Percentiles rank a stretch among this genome's conserved stretches.
phyloP scores from a whole-genome alignment of 805 yeast species.

The Saturnispora diversa region DNA sequence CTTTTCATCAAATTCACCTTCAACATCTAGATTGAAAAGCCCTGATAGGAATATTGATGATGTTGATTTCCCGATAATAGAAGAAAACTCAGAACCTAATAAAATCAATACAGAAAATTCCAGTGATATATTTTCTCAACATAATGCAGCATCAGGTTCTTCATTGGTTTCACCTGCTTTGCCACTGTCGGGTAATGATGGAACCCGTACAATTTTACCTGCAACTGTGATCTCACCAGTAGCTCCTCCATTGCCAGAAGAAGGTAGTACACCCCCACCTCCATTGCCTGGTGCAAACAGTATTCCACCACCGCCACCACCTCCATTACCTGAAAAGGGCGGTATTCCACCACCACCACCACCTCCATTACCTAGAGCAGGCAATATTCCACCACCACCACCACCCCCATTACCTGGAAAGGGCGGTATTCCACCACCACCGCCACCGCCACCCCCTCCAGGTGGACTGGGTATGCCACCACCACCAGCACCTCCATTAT shows the following conservation, averaged over 20 bases:
- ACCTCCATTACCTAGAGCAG: constrained; percentile 21
- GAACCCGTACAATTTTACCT: neutral
- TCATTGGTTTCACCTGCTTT: neutral
- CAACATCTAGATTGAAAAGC: too few relatives aligned
- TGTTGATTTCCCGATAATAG: too few relatives aligned
- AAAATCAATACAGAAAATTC: too few relatives aligned
- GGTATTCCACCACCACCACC: constrained; percentile 17
- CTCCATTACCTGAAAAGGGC: constrained; percentile 14
- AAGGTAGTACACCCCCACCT: constrained; percentile 2
- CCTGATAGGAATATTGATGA: too few relatives aligned
- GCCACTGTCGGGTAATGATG: neutral
- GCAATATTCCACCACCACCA: constrained; percentile 20
- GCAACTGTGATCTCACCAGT: neutral
- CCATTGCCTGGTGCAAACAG: constrained; percentile 17
- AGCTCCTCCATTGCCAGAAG: neutral
- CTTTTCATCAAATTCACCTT: too few relatives aligned
- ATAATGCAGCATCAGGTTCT: too few relatives aligned
- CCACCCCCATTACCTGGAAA: constrained; percentile 26
- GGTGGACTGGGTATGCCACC: constrained; percentile 23
- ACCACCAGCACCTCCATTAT: constrained; percentile 27
- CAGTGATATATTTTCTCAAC: too few relatives aligned
- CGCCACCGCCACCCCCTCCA: constrained; percentile 20
- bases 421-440: constrained; percentile 26
- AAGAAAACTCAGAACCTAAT: too few relatives aligned
- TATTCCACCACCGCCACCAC: constrained; percentile 16